These are phyloP conservation scores for Sisymbrium altissimum DNA, from an alignment of 345 rosid species.

Conservation along the genomic window DNA sequence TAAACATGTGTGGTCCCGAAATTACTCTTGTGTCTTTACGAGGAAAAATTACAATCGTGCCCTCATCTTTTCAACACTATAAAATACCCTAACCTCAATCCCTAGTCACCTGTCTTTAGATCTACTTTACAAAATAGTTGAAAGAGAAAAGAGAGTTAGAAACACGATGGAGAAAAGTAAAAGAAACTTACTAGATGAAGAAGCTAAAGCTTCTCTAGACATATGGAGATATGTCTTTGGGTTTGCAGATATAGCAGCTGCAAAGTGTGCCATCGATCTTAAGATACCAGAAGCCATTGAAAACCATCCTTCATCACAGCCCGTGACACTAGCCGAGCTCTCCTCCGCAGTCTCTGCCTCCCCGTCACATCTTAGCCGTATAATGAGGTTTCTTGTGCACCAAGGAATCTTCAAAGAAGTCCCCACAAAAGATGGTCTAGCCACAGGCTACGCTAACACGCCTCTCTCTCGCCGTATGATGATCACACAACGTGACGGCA, in stretches of 20 bases:
- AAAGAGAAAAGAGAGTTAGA: not conserved
- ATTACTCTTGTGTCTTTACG: not conserved
- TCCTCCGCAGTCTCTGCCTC: conserved; percentile 47
- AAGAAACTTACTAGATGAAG: conserved; percentile 30
- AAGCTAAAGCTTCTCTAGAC: conserved; percentile 44
- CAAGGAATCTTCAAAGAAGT: conserved; percentile 42
- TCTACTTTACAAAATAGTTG: not conserved
- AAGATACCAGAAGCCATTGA: conserved; percentile 63
- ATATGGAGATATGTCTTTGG: conserved; percentile 59
- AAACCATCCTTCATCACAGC: conserved; percentile 37
- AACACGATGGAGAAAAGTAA: conserved; percentile 21
- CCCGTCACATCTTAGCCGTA: conserved; percentile 48
- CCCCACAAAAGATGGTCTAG: conserved; percentile 17
- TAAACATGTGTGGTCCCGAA: not conserved
- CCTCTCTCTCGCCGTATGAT: conserved; percentile 60
- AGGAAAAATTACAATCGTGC: not conserved
- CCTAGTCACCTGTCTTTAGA: not conserved
- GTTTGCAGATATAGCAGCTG: conserved; percentile 49
- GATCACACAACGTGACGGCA: conserved; percentile 32
- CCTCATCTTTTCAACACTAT: not conserved
- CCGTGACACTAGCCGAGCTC: conserved; percentile 50
- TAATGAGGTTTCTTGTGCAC: conserved; percentile 66
- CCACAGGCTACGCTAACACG: conserved; percentile 41
- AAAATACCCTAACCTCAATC: not conserved
- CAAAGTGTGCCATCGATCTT: conserved; percentile 77